A percentile compares a stretch with the other conserved stretches of the same genome.
Conservation (phyloP, 495 filamentous ascomycete species). For the Amphirosellinia nigrospora region DNA sequence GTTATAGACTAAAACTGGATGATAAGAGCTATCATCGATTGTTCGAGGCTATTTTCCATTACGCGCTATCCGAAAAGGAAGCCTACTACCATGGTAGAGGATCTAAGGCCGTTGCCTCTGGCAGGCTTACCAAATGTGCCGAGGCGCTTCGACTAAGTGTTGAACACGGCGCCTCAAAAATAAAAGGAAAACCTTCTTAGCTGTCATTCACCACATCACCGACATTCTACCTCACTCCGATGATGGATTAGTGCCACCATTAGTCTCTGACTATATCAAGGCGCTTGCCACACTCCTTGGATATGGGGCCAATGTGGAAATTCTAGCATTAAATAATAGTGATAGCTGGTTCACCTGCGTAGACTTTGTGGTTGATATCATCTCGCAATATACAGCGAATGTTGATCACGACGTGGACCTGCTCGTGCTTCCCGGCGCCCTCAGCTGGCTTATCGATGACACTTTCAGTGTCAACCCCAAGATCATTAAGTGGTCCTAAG, state of each 20-base stretch:
- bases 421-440: conserved; percentile 51
- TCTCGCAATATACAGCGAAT: conserved; percentile 50
- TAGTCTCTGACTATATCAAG: conserved; percentile 80
- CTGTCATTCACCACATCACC: conserved; percentile 80
- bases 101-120: conserved; percentile 54
- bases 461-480: conserved; percentile 36
- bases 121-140: conserved; percentile 73
- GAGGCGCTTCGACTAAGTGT: conserved; percentile 73
- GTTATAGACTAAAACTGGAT: conserved; percentile 45
- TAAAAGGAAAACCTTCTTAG: conserved; percentile 79
- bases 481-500: conserved; percentile 34
- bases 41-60: conserved; percentile 80
- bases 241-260: conserved; percentile 70
- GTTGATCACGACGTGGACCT: conserved; percentile 41
- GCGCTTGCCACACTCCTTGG: conserved; percentile 71
- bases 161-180: conserved; percentile 66
- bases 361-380: conserved; percentile 68
- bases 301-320: conserved; percentile 77
- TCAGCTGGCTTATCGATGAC: conserved; percentile 36
- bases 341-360: conserved; percentile 72
- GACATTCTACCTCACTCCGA: conserved; percentile 70
- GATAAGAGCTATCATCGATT: conserved; percentile 83
- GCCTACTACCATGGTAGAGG: conserved; percentile 62
- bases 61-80: conserved; percentile 69
- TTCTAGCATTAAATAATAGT: conserved; percentile 57